Base-by-base conservation (phyloP, 2,329 filamentous ascomycete species). In the Cercospora beticola region DNA sequence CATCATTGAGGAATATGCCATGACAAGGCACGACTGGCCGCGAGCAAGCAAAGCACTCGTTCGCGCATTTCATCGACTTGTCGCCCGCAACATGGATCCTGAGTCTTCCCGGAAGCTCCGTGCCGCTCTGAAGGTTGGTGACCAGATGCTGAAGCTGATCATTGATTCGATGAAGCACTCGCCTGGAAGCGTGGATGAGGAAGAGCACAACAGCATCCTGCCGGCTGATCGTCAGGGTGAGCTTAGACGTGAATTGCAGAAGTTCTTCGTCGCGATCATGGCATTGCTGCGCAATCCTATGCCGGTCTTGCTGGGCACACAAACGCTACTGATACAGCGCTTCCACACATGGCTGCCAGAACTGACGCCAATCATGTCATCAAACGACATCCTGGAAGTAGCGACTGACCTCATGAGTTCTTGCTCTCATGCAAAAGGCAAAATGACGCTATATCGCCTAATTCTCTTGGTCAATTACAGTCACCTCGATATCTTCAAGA, bases 291-390 rank as follows among this genome's bases (percentile, higher is more conserved):
- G 90, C 69, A 97, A 93, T 78, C 85, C 89, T 1, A 91, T 93
- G 2, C 92, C 95, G 0, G 89, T 94, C 18, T 83, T 98, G 26
- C 92, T 98, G 14, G 95, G 95, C 36, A 98, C 92, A 71, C 97
- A 99, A 81, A 98, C 95, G 0, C 83, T 99, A 61, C 89, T 96
- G 2, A 93, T 98, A 12, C 95, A 99, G 79, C 93, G 98, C 78
- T 97, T 98, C 78, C 94, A 98, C 77, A 92, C 92, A 0, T 99
- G 95, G 95, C 83, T 99, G n/a, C 94, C 95, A 0, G 94, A 98
- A 77, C 87, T 99, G 9, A 85, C 88, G 0, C 88, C 90, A 1
- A 85, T 95, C 43, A 85, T 98, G 76, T 87, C 86, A 4, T 89
- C 90, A 0, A 90, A 93, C 74, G 94, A 98, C 78, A 94, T 97